Evolutionary conservation across 208 protist species (phyloP), one percentile per base, ranked within the genome.

Genomic region (Trypanosoma lewisi): DNA sequence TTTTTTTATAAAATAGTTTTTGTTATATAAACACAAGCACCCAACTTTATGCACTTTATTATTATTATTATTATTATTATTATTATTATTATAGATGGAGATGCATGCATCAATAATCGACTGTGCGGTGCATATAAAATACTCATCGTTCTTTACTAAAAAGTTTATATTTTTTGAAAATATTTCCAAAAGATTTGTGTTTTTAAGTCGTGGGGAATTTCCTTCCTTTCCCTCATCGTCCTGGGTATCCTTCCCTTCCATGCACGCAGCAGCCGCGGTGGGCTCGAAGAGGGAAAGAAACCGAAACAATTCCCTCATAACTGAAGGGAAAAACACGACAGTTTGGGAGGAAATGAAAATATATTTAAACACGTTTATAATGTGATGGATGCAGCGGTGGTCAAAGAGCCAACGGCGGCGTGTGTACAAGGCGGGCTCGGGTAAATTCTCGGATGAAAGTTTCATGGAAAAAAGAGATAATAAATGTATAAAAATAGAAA

Each of bases 231-330:
- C n/a, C n/a, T n/a, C n/a, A n/a, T n/a, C n/a, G n/a, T n/a, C n/a
- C n/a, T n/a, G n/a, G n/a, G n/a, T n/a, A n/a, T n/a, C n/a, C n/a
- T 17, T 74, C 59, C 28, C 52, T 66, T 11, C 78, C 72, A 34
- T 90, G 75, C 11, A 76, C 69, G n/a, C n/a, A n/a, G n/a, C n/a
- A n/a, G n/a, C n/a, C n/a, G n/a, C n/a, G n/a, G n/a, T n/a, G 11
- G 81, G 76, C 69, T 94, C 85, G 34, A 86, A 85, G 8, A 78
- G 61, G 17, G 77, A 87, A 45, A 94, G 77, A 53, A 91, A 85
- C 27, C 77, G 71, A 47, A 94, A 94, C 3, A 88, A 21, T 31
- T 84, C 69, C n/a, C 77, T 77, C 31, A 90, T 84, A 17, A 88
- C 54, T 30, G 64, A 63, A 37, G 80, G 65, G 52, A 87, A 89